Percentiles rank a stretch among this genome's conserved stretches.
Conservation (phyloP, 2,329 filamentous ascomycete genomes). For the Alternaria sp. region DNA sequence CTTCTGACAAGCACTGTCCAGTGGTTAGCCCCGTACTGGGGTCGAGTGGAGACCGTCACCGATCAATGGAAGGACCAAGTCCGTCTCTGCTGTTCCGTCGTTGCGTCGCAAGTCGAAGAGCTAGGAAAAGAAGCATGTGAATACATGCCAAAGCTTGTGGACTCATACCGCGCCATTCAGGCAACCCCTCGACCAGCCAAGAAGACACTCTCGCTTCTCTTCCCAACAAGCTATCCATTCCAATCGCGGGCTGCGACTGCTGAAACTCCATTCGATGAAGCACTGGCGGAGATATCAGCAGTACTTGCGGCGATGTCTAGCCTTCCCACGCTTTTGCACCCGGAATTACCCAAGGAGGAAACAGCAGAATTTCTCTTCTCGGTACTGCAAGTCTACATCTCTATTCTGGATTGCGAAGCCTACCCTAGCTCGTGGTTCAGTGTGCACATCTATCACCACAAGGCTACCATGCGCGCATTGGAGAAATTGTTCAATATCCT, state of each 20-base stretch:
- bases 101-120: slow-evolving; percentile 82
- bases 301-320: slow-evolving; percentile 83
- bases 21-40: slow-evolving; percentile 96
- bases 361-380: slow-evolving; percentile 77
- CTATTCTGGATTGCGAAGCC: slow-evolving; percentile 85
- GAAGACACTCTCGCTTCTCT: slow-evolving; percentile 78
- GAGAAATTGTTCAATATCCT: slow-evolving; percentile 82
- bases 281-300: slow-evolving; percentile 85
- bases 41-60: slow-evolving; percentile 72
- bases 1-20: slow-evolving; percentile 81
- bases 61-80: slow-evolving; percentile 94
- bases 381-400: slow-evolving; percentile 83
- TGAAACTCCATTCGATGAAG: slow-evolving; percentile 77
- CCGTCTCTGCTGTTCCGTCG: slow-evolving; percentile 87
- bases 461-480: slow-evolving; percentile 83
- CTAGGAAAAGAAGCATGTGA: slow-evolving; percentile 82
- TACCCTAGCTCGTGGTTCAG: slow-evolving; percentile 92
- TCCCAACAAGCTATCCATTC: slow-evolving; percentile 90
- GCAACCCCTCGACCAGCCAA: slow-evolving; percentile 65
- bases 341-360: slow-evolving; percentile 77
- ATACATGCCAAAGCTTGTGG: slow-evolving; percentile 88
- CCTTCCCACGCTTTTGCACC: slow-evolving; percentile 73
- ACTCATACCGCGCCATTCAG: slow-evolving; percentile 83
- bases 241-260: slow-evolving; percentile 70
- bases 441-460: slow-evolving; percentile 90